Evolutionary conservation across 2,329 filamentous ascomycete genomes (phyloP).

Genomic region (Colletotrichum lupini): DNA sequence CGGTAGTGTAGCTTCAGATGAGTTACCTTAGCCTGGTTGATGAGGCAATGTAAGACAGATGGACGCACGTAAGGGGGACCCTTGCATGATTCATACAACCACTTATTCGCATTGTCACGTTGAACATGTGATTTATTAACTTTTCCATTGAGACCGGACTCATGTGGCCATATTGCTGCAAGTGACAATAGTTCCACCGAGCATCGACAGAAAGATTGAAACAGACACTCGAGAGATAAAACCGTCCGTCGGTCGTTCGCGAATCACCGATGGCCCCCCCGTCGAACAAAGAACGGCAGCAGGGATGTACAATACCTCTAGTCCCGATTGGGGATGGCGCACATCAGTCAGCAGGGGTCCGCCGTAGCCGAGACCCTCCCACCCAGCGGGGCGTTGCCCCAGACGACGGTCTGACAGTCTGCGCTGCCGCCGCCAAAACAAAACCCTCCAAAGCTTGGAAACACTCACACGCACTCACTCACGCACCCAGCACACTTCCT

Average conservation of each 20-base stretch:
- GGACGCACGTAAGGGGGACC: neutral
- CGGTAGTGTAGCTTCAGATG: slow-evolving; percentile 4
- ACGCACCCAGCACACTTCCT: neutral
- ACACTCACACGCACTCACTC: neutral
- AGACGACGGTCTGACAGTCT: slow-evolving; percentile 4
- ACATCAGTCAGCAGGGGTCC: slow-evolving; percentile 1
- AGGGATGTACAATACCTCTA: neutral
- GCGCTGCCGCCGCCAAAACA: slow-evolving; percentile 15
- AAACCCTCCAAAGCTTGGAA: neutral
- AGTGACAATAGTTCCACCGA: neutral
- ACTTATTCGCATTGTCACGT: neutral
- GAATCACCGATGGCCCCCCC: neutral
- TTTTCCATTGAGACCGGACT: neutral
- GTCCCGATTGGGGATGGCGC: neutral
- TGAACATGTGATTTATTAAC: slow-evolving; percentile 22
- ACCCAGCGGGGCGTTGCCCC: slow-evolving; percentile 7
- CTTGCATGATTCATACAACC: neutral
- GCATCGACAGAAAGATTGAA: neutral
- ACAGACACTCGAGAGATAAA: neutral
- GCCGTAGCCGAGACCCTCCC: neutral
- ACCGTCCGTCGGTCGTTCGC: neutral
- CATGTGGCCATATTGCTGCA: neutral
- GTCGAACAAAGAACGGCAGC: slow-evolving; percentile 15
- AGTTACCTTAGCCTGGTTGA: neutral
- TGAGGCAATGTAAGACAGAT: slow-evolving; percentile 12